phyloP scores from a whole-genome alignment of 2,329 filamentous ascomycete species.

The Colletotrichum tropicicola region DNA sequence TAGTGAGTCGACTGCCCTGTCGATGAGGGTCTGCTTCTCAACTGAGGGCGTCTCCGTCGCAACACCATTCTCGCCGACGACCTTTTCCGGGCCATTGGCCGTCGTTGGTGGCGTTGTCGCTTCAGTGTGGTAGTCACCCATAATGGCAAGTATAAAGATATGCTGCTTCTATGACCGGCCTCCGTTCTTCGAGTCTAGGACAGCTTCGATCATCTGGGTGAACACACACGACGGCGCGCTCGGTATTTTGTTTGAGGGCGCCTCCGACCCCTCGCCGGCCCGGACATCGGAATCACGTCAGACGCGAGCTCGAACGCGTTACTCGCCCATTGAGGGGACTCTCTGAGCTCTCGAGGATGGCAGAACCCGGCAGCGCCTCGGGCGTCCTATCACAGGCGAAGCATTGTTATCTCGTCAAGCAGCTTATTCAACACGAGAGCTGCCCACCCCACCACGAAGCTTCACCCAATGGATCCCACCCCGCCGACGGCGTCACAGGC shows the following conservation, averaged over 20 bases:
- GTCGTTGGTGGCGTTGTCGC: neutral
- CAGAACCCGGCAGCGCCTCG: neutral
- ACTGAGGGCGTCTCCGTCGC: neutral
- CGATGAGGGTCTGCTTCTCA: constrained; percentile 6
- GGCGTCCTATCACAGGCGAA: constrained; percentile 16
- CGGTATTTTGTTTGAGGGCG: neutral
- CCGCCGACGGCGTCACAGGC: neutral
- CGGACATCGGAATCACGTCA: constrained; percentile 28
- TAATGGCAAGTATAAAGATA: neutral
- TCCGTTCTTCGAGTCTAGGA: neutral
- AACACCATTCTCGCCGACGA: neutral
- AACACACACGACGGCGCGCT: neutral
- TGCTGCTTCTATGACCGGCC: neutral
- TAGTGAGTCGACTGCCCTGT: constrained; percentile 12
- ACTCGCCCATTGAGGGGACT: constrained; percentile 3
- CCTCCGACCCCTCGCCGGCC: neutral
- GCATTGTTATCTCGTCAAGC: constrained; percentile 21
- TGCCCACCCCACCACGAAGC: constrained; percentile 2
- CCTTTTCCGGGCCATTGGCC: neutral
- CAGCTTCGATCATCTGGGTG: neutral
- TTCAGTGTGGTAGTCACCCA: constrained; percentile 23
- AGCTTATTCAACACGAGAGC: constrained; percentile 2
- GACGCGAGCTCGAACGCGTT: constrained; percentile 22
- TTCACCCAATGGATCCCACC: neutral
- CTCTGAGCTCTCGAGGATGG: neutral